Evolutionary conservation across 2,329 filamentous ascomycete species (phyloP).

Genomic region (Sphaerostilbella broomeana): DNA sequence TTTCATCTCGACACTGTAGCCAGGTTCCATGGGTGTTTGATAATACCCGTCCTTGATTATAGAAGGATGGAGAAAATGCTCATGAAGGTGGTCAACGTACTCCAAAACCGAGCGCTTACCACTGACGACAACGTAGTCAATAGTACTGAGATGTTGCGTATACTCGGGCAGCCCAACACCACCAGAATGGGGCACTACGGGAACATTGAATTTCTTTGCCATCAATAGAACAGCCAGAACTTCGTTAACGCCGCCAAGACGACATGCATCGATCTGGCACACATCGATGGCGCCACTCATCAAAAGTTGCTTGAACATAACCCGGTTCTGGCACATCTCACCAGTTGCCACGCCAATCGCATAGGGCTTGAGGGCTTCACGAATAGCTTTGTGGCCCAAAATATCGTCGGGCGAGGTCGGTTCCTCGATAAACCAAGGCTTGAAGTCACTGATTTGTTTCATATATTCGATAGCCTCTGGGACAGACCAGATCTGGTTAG

Average conservation of each 20-base stretch:
- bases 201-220: slow-evolving; percentile 70
- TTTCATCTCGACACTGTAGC: slow-evolving; percentile 94
- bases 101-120: slow-evolving; percentile 78
- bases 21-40: slow-evolving; percentile 73
- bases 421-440: slow-evolving; percentile 93
- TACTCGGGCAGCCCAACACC: slow-evolving; percentile 90
- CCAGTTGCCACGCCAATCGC: slow-evolving; percentile 82
- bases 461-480: slow-evolving; percentile 85
- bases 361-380: slow-evolving; percentile 67
- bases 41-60: slow-evolving; percentile 81
- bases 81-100: slow-evolving; percentile 89
- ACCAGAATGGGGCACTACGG: slow-evolving; percentile 82
- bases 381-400: slow-evolving; percentile 78
- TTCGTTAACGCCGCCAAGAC: slow-evolving; percentile 85
- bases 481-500: slow-evolving; percentile 89
- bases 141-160: slow-evolving; percentile 85
- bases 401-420: slow-evolving; percentile 87
- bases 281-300: slow-evolving; percentile 75
- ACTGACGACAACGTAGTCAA: slow-evolving; percentile 83
- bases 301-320: slow-evolving; percentile 89
- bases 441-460: slow-evolving; percentile 73
- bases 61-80: slow-evolving; percentile 81
- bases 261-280: slow-evolving; percentile 85
- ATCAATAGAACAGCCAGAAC: slow-evolving; percentile 84
- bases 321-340: slow-evolving; percentile 93